phyloP scores from a whole-genome alignment of 1,284 basidiomycete species.

The Phaffia rhodozyma region DNA sequence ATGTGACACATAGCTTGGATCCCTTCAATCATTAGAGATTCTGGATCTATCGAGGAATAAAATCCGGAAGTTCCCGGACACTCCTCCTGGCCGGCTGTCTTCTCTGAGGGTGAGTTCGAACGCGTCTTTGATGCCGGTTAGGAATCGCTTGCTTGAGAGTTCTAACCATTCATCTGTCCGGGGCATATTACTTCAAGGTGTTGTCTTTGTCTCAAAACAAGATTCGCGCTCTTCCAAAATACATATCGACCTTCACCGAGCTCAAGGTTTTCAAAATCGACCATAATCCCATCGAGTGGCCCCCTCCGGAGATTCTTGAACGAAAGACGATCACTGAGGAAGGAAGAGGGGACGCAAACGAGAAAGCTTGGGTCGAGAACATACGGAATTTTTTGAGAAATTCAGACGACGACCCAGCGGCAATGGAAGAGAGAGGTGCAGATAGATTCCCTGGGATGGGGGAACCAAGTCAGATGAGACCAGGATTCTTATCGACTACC shows the following conservation, averaged over 20 bases:
- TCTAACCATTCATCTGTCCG: background rate
- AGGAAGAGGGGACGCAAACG: background rate
- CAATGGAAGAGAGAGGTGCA: background rate
- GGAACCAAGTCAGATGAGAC: too few species aligned
- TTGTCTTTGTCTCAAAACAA: constrained; percentile 80
- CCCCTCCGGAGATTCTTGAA: constrained; percentile 37
- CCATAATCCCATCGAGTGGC: constrained; percentile 88
- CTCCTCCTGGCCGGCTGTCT: constrained; percentile 61
- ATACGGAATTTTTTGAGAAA: constrained; percentile 4
- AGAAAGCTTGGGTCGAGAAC: constrained; percentile 10
- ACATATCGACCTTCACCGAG: constrained; percentile 58
- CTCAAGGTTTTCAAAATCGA: constrained; percentile 77
- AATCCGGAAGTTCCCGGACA: constrained; percentile 61
- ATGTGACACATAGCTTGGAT: constrained; percentile 53
- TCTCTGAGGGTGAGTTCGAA: constrained; percentile 54
- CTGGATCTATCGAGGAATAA: constrained; percentile 90
- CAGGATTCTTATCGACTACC: too few species aligned
- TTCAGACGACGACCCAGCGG: background rate
- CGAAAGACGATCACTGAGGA: constrained; percentile 21
- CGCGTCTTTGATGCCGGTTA: constrained; percentile 7
- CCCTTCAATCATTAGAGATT: constrained; percentile 80
- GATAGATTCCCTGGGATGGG: background rate
- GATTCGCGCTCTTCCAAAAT: constrained; percentile 63
- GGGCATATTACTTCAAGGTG: constrained; percentile 43
- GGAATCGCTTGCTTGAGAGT: background rate